phyloP scores from a whole-genome alignment of 306 rosid species.

The Pueraria montana region DNA sequence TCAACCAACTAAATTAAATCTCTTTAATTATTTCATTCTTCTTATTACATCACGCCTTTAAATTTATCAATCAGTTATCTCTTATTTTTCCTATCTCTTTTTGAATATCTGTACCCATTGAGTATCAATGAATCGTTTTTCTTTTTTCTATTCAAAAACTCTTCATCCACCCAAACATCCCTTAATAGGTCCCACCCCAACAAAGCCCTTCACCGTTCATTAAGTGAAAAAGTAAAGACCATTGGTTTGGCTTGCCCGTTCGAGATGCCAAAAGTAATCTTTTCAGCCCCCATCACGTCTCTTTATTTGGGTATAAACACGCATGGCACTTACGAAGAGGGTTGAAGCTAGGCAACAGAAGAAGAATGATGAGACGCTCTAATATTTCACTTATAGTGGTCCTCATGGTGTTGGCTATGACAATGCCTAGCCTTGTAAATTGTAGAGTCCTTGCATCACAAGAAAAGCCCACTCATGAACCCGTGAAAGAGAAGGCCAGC shows the following conservation, averaged over 20 bases:
- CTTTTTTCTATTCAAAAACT: slow-evolving; percentile 27
- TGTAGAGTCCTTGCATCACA: slow-evolving; percentile 54
- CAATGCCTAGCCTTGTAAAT: slow-evolving; percentile 46
- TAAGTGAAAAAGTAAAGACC: slow-evolving; percentile 42
- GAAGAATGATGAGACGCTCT: slow-evolving; percentile 54
- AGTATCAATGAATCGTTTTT: neutral
- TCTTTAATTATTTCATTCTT: too few species aligned
- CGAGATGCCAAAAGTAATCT: slow-evolving; percentile 71
- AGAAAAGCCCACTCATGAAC: slow-evolving; percentile 35
- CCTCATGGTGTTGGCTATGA: slow-evolving; percentile 48
- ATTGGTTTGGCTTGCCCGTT: slow-evolving; percentile 42
- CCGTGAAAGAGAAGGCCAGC: slow-evolving; percentile 28
- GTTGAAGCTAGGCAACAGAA: slow-evolving; percentile 28
- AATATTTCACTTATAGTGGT: slow-evolving; percentile 35
- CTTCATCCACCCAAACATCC: slow-evolving; percentile 44
- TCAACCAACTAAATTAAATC: too few species aligned
- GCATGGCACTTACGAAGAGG: slow-evolving; percentile 41
- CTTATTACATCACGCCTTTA: too few species aligned
- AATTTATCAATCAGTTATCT: neutral
- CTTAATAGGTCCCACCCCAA: slow-evolving; percentile 59
- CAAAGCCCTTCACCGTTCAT: slow-evolving; percentile 71
- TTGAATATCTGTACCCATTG: neutral
- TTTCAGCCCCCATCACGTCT: slow-evolving; percentile 54
- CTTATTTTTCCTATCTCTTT: neutral
- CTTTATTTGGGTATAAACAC: slow-evolving; percentile 50